A percentile compares a stretch with the other conserved stretches of the same genome.
Conservation (phyloP, 1,284 basidiomycete genomes). For the Microbotryum lychnidis-dioicae region DNA sequence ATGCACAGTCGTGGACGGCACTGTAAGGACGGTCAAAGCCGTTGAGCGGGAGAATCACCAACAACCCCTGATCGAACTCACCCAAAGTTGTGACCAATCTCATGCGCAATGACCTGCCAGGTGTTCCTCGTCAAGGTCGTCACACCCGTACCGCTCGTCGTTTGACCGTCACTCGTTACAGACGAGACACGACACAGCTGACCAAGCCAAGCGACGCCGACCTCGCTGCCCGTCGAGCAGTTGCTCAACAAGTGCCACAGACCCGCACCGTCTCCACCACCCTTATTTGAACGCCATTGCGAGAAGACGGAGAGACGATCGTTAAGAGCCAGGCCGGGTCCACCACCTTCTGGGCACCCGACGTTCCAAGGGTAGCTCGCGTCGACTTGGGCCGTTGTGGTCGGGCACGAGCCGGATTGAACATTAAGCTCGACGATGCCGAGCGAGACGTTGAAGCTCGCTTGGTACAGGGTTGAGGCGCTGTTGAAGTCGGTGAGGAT, state of each 20-base stretch:
- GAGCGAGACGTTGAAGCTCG: slow-evolving; percentile 75
- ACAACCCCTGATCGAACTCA: not conserved
- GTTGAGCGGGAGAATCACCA: not conserved
- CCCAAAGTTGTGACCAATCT: slow-evolving; percentile 81
- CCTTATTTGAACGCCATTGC: slow-evolving; percentile 66
- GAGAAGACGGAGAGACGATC: slow-evolving; percentile 71
- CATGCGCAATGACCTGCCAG: slow-evolving; percentile 76
- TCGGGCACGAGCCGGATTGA: slow-evolving; percentile 51
- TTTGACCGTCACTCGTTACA: slow-evolving; percentile 20
- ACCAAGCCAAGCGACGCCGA: slow-evolving; percentile 83
- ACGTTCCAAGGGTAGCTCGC: slow-evolving; percentile 45
- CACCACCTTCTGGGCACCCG: slow-evolving; percentile 39
- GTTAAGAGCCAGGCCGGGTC: slow-evolving; percentile 47
- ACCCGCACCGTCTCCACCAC: slow-evolving; percentile 47
- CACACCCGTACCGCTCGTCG: slow-evolving; percentile 60
- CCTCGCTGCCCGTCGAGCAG: slow-evolving; percentile 72
- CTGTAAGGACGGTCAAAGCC: slow-evolving; percentile 2
- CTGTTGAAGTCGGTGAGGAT: slow-evolving; percentile 68
- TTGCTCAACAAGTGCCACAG: slow-evolving; percentile 87
- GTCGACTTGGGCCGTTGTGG: slow-evolving; percentile 42
- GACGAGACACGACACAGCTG: slow-evolving; percentile 49
- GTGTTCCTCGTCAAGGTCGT: slow-evolving; percentile 55
- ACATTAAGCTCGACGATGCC: slow-evolving; percentile 68
- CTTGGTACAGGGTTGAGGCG: slow-evolving; percentile 62
- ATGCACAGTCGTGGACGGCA: slow-evolving; percentile 55